Evolutionary conservation across 1,284 basidiomycete genomes (phyloP).

Genomic region (Ceratobasidium sp.): DNA sequence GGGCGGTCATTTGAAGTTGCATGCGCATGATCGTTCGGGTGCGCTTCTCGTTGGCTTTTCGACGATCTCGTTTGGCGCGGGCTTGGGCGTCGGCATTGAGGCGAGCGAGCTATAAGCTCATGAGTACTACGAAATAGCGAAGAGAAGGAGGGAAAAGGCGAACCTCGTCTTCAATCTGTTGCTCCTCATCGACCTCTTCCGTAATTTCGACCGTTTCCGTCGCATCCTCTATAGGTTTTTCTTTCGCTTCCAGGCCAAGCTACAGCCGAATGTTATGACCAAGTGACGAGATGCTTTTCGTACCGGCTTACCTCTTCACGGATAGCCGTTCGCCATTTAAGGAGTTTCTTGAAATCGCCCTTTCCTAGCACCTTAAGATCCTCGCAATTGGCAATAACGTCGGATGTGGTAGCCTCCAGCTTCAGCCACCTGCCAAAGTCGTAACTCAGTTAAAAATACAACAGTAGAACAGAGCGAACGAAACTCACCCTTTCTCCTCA

Average conservation of each 20-base stretch:
- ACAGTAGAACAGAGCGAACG: constrained; percentile 21
- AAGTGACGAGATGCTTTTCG: constrained; percentile 8
- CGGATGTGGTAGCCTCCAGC: constrained; percentile 76
- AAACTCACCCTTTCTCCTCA: constrained; percentile 81
- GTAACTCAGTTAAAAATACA: neutral
- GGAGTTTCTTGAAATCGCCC: constrained; percentile 92
- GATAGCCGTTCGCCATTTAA: constrained; percentile 89
- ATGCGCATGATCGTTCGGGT: constrained; percentile 90
- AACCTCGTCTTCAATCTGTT: constrained; percentile 89
- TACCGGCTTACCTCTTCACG: constrained; percentile 76
- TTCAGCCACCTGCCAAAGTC: constrained; percentile 69
- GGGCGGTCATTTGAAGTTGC: constrained; percentile 97
- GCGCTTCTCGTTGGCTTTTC: constrained; percentile 90
- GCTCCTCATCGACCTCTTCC: constrained; percentile 85
- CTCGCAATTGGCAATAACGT: constrained; percentile 83
- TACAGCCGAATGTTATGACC: constrained; percentile 51
- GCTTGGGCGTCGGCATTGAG: constrained; percentile 81
- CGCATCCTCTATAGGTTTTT: constrained; percentile 72
- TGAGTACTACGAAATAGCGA: neutral
- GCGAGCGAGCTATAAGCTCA: constrained; percentile 73
- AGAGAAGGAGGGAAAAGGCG: constrained; percentile 45
- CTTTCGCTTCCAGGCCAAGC: constrained; percentile 85
- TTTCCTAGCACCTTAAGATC: constrained; percentile 98
- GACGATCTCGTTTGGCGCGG: constrained; percentile 82
- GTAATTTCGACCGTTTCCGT: constrained; percentile 80